A percentile compares a stretch with the other conserved stretches of the same genome.
Evolutionary conservation across 495 filamentous ascomycete species (phyloP).

Genomic region (Hypoxylon rickii): DNA sequence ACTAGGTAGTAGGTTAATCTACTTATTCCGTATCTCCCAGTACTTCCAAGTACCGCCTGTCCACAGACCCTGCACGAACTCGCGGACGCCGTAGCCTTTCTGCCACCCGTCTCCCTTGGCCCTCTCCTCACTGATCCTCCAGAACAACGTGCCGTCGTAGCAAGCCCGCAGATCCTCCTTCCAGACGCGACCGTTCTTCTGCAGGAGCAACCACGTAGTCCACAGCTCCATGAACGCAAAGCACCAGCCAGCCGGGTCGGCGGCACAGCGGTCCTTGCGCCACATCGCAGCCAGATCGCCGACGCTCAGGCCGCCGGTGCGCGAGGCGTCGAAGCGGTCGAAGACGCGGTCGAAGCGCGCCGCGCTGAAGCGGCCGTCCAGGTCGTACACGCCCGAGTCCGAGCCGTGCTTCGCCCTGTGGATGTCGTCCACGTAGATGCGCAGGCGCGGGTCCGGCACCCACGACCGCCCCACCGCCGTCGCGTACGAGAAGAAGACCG

Average conservation of each 20-base stretch:
- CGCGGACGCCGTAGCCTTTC: conserved; percentile 33
- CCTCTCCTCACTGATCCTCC: conserved; percentile 36
- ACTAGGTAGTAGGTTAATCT: no score
- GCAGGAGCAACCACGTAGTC: conserved; percentile 53
- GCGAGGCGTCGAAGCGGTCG: conserved; percentile 8
- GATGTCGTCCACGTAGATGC: conserved; percentile 25
- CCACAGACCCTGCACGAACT: conserved; percentile 16
- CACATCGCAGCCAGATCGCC: conserved; percentile 6
- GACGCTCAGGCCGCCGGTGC: conserved; percentile 6
- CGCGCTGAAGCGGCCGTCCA: conserved; percentile 12
- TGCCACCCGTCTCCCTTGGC: conserved; percentile 30
- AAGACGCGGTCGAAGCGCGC: conserved; percentile 22
- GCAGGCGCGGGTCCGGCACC: conserved; percentile 18
- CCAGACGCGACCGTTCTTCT: conserved; percentile 49
- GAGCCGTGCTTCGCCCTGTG: conserved; percentile 29
- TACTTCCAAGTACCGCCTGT: conserved; percentile 15
- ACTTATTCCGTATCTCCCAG: background rate
- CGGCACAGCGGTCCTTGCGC: conserved; percentile 19
- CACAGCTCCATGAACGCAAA: conserved; percentile 51
- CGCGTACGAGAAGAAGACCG: conserved; percentile 30
- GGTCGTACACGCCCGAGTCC: conserved; percentile 24
- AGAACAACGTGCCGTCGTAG: conserved; percentile 49
- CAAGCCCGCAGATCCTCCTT: conserved; percentile 52
- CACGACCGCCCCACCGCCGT: conserved; percentile 18
- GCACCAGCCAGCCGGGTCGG: conserved; percentile 25